phyloP scores from a whole-genome alignment of 345 rosid genomes.

The Kandelia obovata region DNA sequence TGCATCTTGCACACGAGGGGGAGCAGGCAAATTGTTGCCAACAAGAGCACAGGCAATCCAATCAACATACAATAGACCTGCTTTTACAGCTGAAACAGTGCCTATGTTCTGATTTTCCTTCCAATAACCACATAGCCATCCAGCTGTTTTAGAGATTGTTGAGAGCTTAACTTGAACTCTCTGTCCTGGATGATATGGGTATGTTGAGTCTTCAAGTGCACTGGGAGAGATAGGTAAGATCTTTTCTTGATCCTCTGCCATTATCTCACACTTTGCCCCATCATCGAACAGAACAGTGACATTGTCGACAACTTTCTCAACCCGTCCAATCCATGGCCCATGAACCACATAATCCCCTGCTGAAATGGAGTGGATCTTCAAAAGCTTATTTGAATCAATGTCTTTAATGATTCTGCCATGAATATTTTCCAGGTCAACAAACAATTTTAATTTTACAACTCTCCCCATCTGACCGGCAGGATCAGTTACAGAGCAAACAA shows the following conservation, averaged over 20 bases:
- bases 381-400: slow-evolving; percentile 58
- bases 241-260: slow-evolving; percentile 49
- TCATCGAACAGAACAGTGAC: slow-evolving; percentile 65
- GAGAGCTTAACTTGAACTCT: slow-evolving; percentile 58
- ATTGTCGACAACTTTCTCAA: slow-evolving; percentile 56
- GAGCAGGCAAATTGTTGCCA: slow-evolving; percentile 40
- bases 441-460: slow-evolving; percentile 51
- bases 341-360: slow-evolving; percentile 68
- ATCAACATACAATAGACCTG: slow-evolving; percentile 64
- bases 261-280: slow-evolving; percentile 65
- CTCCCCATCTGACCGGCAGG: slow-evolving; percentile 83
- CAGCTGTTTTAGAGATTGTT: slow-evolving; percentile 44
- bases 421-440: slow-evolving; percentile 59
- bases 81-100: slow-evolving; percentile 60
- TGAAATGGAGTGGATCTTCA: slow-evolving; percentile 57
- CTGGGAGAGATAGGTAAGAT: slow-evolving; percentile 56
- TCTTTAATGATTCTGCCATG: slow-evolving; percentile 49
- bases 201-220: slow-evolving; percentile 64
- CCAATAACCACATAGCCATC: slow-evolving; percentile 83
- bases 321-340: slow-evolving; percentile 82
- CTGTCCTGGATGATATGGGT: slow-evolving; percentile 79
- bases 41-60: slow-evolving; percentile 66
- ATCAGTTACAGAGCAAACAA: slow-evolving; percentile 54
- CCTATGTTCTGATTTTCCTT: slow-evolving; percentile 58
- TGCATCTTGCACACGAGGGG: slow-evolving; percentile 51